Base-by-base conservation (phyloP, 352 stramenopile species). In the Bremia lactucae region DNA sequence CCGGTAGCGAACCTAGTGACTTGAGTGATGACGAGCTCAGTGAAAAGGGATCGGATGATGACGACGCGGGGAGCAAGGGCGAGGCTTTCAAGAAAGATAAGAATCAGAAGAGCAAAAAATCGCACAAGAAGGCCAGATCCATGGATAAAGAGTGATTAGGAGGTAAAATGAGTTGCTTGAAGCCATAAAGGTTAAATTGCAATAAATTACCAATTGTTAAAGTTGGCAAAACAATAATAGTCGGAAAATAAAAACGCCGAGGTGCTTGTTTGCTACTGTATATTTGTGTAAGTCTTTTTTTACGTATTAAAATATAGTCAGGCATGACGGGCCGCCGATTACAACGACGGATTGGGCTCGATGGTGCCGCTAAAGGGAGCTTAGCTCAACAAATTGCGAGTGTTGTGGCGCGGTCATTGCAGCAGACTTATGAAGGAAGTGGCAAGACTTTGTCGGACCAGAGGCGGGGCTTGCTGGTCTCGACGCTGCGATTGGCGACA, bases 1-100 rank as follows among this genome's bases (percentile, higher is more conserved):
- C 66, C 31, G 59, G 59, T 19, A 68, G 62, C 23, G 77, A 68
- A 14, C 73, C 64, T 15, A 83, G 59, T 22, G 83, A 96, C 42
- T 95, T 95, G 62, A 88, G 70, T 16, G 76, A 93, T 24, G 75
- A 92, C 36, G 77, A 70, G 36, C 69, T 87, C 20, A 89, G 72
- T 48, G 78, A 79, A 14, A 71, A 81, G 25, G 77, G 90, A 14
- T 76, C 82, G 26, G 75, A 95, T n/a, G 68, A 72, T 8, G 56
- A 53, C 11, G 52, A 52, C 1, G 55, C 10, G 3, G 80, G 83
- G 11, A 76, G 84, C 8, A 75, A 75, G 6, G 39, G 25, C n/a
- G 59, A 49, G 0, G 62, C 48, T 2, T 66, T 65, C 5, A 78
- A 73, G 26, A 76, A 79, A 28, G 72, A 72, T 10, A 80, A 72